Percentiles rank a stretch among this genome's conserved stretches.
These are phyloP conservation scores for Lepidium sativum DNA, from an alignment of 345 rosid genomes.

Conservation along the genomic window DNA sequence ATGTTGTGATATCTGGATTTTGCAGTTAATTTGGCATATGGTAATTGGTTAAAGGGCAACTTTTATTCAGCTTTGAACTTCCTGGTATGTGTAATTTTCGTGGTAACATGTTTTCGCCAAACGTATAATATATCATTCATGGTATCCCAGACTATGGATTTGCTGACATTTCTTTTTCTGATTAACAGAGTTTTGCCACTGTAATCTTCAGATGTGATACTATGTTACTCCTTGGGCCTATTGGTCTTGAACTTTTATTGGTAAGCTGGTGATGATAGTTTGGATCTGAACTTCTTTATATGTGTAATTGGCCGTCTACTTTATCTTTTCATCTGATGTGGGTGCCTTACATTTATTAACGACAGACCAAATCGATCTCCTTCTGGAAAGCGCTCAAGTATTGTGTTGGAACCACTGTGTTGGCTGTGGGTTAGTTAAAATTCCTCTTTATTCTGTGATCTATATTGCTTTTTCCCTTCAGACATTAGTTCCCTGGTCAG, in stretches of 20 bases:
- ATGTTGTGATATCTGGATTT: constrained; percentile 14
- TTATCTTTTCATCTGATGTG: constrained; percentile 21
- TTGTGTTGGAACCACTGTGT: constrained; percentile 45
- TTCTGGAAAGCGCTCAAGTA: constrained; percentile 50
- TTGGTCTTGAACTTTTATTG: constrained; percentile 73
- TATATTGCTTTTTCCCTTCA: not conserved
- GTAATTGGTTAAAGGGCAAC: constrained; percentile 57
- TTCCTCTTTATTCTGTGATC: not conserved
- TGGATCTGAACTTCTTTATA: not conserved
- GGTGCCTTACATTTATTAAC: constrained; percentile 22
- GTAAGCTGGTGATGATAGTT: constrained; percentile 36
- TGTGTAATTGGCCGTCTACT: not conserved
- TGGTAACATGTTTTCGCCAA: not conserved
- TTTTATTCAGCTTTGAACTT: constrained; percentile 62
- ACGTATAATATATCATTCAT: not conserved
- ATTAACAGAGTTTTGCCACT: constrained; percentile 60
- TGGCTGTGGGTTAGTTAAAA: constrained; percentile 55
- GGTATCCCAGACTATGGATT: constrained; percentile 7
- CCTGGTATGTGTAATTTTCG: constrained; percentile 46
- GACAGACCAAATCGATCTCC: constrained; percentile 71
- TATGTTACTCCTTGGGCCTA: constrained; percentile 70
- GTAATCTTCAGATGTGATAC: constrained; percentile 78
- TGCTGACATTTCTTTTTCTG: constrained; percentile 16
- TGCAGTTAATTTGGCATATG: constrained; percentile 86
- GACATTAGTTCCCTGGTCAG: constrained; percentile 5